Evolutionary conservation across 1,284 basidiomycete genomes (phyloP).

Genomic region (Phylloboletellus chloephorus): DNA sequence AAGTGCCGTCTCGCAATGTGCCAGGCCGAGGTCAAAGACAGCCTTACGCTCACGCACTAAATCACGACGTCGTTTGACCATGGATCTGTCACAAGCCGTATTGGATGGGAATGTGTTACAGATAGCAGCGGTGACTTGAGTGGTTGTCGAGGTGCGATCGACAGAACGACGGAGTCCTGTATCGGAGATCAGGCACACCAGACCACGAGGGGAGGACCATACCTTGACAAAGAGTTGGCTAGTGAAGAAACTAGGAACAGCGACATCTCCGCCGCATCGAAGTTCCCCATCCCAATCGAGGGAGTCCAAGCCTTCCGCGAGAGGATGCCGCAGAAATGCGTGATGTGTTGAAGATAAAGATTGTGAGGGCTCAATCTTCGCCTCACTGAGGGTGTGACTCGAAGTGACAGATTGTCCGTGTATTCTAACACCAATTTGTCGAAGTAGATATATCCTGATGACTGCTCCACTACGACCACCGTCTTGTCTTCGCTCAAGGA

Average conservation of each 20-base stretch:
- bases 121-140: slow-evolving; percentile 26
- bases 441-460: slow-evolving; percentile 25
- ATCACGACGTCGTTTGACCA: slow-evolving; percentile 20
- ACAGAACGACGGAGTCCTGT: slow-evolving; percentile 29
- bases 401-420: slow-evolving; percentile 14
- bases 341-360: slow-evolving; percentile 3
- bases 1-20: background rate
- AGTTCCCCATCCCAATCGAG: slow-evolving; percentile 32
- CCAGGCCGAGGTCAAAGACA: background rate
- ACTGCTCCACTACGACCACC: slow-evolving; percentile 1
- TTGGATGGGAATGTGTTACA: slow-evolving; percentile 18
- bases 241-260: slow-evolving; percentile 21
- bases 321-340: slow-evolving; percentile 7
- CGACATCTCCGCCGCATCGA: slow-evolving; percentile 18
- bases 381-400: slow-evolving; percentile 20
- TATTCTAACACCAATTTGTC: slow-evolving; percentile 16
- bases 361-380: slow-evolving; percentile 16
- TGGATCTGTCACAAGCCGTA: slow-evolving; percentile 27
- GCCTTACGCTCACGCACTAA: background rate
- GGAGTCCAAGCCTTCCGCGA: slow-evolving; percentile 16
- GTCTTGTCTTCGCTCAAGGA: slow-evolving; percentile 20
- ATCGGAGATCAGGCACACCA: background rate
- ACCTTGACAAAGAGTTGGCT: slow-evolving; percentile 24
- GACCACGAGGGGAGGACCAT: background rate
- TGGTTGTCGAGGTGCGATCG: slow-evolving; percentile 25